Percentiles rank a stretch among this genome's conserved stretches.
These are phyloP conservation scores for Mycena latifolia DNA, from an alignment of 768 basidiomycete genomes.

Conservation along the genomic window DNA sequence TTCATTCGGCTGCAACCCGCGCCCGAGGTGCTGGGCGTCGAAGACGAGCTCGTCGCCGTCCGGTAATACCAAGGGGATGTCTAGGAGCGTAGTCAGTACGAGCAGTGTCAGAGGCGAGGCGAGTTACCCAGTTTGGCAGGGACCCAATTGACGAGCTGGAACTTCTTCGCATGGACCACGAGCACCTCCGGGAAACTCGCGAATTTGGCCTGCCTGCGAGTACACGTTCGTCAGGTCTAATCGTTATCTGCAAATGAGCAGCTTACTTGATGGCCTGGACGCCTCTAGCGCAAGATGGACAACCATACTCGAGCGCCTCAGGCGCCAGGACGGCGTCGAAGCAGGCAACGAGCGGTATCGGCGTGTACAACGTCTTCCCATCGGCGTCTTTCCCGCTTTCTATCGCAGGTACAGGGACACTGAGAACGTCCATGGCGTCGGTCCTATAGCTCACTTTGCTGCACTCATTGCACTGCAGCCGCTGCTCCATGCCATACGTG, in stretches of 20 bases:
- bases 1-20: conserved; percentile 79
- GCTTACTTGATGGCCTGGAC: conserved; percentile 82
- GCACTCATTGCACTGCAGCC: conserved; percentile 86
- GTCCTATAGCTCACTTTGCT: conserved; percentile 84
- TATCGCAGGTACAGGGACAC: conserved; percentile 80
- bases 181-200: conserved; percentile 91
- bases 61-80: conserved; percentile 87
- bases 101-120: neutral
- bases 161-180: conserved; percentile 92
- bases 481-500: conserved; percentile 87
- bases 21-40: conserved; percentile 70
- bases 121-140: conserved; percentile 89
- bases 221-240: conserved; percentile 9
- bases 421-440: conserved; percentile 82
- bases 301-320: conserved; percentile 85
- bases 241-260: neutral
- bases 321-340: conserved; percentile 67
- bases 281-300: conserved; percentile 77
- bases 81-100: conserved; percentile 51
- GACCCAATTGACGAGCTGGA: conserved; percentile 97
- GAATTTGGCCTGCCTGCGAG: conserved; percentile 75
- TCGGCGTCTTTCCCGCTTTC: conserved; percentile 69
- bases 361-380: conserved; percentile 72
- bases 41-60: conserved; percentile 68
- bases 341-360: conserved; percentile 72